These are phyloP conservation scores for Phtheirospermum japonicum DNA, from an alignment of 257 asterid species.

Conservation along the genomic window DNA sequence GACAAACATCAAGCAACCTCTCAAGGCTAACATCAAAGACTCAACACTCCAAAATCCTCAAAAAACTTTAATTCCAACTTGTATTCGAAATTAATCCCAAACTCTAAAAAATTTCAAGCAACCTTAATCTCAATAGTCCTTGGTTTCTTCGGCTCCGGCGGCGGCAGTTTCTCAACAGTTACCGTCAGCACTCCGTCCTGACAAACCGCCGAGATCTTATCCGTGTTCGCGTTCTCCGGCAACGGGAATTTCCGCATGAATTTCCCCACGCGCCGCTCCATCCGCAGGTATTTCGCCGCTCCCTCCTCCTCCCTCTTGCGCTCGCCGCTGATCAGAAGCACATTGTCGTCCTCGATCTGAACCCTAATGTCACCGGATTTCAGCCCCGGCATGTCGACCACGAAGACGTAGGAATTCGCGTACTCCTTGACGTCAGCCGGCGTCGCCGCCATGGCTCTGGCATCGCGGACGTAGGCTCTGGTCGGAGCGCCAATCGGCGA, in stretches of 20 bases:
- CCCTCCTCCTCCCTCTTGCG: slow-evolving; percentile 41
- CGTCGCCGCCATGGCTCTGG: slow-evolving; percentile 42
- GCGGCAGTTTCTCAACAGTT: slow-evolving; percentile 39
- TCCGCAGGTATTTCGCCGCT: slow-evolving; percentile 37
- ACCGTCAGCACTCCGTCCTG: slow-evolving; percentile 48
- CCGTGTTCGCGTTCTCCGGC: slow-evolving; percentile 42
- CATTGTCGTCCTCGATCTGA: slow-evolving; percentile 39
- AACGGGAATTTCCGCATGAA: slow-evolving; percentile 43
- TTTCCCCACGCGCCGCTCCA: slow-evolving; percentile 51
- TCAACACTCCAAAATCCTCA: too few relatives aligned
- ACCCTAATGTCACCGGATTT: slow-evolving; percentile 41
- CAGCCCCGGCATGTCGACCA: slow-evolving; percentile 47
- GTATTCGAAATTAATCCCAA: too few relatives aligned
- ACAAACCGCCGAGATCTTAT: slow-evolving; percentile 39
- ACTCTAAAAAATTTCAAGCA: too few relatives aligned
- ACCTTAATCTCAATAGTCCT: slow-evolving; percentile 39
- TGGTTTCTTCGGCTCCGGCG: slow-evolving; percentile 48
- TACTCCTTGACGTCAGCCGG: slow-evolving; percentile 43
- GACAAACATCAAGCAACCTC: too few relatives aligned
- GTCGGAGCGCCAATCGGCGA: slow-evolving; percentile 34
- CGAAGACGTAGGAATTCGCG: slow-evolving; percentile 35
- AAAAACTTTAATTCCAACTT: too few relatives aligned
- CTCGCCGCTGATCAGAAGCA: slow-evolving; percentile 43
- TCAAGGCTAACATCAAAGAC: too few relatives aligned
- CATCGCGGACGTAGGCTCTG: slow-evolving; percentile 45